phyloP scores from a whole-genome alignment of 495 filamentous ascomycete species.

The Bathelium albidoporum region DNA sequence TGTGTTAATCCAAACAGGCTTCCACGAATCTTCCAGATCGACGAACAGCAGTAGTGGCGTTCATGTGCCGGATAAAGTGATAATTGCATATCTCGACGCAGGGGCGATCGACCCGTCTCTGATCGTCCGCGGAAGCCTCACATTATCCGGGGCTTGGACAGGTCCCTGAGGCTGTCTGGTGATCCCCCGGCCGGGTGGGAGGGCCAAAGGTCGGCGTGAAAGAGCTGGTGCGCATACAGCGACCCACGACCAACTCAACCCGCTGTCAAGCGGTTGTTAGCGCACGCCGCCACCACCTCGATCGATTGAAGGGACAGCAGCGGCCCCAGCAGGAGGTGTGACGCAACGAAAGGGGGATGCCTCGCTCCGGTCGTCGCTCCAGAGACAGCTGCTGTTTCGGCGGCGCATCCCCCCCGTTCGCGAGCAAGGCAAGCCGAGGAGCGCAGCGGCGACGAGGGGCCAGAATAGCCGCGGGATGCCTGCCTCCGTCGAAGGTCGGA shows the following conservation, averaged over 20 bases:
- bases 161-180: slow-evolving; percentile 2
- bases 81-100: slow-evolving; percentile 4
- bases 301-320: background rate
- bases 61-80: slow-evolving; percentile 3
- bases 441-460: background rate
- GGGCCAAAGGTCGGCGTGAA: background rate
- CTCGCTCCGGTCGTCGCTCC: background rate
- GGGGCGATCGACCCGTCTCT: slow-evolving; percentile 5
- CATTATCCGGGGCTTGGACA: slow-evolving; percentile 1
- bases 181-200: background rate
- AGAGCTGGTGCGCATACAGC: background rate
- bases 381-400: slow-evolving; percentile 3
- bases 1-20: background rate
- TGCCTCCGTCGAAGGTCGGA: slow-evolving; percentile 1
- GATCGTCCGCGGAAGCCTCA: slow-evolving; percentile 2
- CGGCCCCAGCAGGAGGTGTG: background rate
- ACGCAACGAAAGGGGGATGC: background rate
- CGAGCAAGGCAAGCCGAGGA: background rate
- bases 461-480: slow-evolving; percentile 3
- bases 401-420: background rate
- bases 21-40: background rate
- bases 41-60: slow-evolving; percentile 1
- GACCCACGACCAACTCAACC: background rate
- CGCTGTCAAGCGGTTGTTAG: background rate
- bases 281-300: background rate